These are phyloP conservation scores for Phenoliferia sp. DNA, from an alignment of 1,284 basidiomycete species.

Conservation along the genomic window DNA sequence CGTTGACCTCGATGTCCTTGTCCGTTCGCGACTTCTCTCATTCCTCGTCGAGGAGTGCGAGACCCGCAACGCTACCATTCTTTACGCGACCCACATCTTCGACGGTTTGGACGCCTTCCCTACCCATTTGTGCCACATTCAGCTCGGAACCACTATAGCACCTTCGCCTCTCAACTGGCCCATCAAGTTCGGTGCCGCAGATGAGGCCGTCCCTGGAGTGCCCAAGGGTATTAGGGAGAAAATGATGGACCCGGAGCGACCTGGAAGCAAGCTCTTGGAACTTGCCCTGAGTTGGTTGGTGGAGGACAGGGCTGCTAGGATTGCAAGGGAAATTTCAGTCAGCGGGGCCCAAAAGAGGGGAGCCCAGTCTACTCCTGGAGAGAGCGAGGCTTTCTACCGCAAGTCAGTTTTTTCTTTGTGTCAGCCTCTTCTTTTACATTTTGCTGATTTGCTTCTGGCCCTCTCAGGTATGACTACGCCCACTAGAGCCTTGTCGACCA, in stretches of 20 bases:
- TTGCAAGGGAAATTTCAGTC: conserved; percentile 45
- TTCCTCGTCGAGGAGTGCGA: conserved; percentile 84
- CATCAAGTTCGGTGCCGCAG: conserved; percentile 36
- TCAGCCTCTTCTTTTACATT: neutral
- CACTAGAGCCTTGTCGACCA: neutral
- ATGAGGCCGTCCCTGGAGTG: conserved; percentile 19
- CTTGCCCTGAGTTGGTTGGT: conserved; percentile 78
- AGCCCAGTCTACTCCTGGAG: conserved; percentile 59
- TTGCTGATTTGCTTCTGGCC: neutral
- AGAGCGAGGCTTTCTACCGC: conserved; percentile 82
- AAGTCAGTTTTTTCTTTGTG: conserved; percentile 56
- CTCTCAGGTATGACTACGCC: neutral
- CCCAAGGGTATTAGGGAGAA: conserved; percentile 25
- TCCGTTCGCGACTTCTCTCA: conserved; percentile 80
- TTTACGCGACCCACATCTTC: conserved; percentile 95
- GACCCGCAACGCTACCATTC: conserved; percentile 74
- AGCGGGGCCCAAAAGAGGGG: conserved; percentile 60
- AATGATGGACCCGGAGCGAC: conserved; percentile 35
- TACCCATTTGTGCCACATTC: conserved; percentile 84
- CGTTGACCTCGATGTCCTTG: conserved; percentile 96
- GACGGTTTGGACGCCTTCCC: conserved; percentile 83
- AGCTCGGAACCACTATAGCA: conserved; percentile 65
- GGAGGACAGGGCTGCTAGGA: conserved; percentile 65
- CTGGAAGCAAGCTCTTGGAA: conserved; percentile 56
- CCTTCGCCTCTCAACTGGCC: conserved; percentile 66